Percentiles rank a stretch among this genome's conserved stretches.
These are phyloP conservation scores for Durotheca rogersii DNA, from an alignment of 495 filamentous ascomycete genomes.

Conservation along the genomic window DNA sequence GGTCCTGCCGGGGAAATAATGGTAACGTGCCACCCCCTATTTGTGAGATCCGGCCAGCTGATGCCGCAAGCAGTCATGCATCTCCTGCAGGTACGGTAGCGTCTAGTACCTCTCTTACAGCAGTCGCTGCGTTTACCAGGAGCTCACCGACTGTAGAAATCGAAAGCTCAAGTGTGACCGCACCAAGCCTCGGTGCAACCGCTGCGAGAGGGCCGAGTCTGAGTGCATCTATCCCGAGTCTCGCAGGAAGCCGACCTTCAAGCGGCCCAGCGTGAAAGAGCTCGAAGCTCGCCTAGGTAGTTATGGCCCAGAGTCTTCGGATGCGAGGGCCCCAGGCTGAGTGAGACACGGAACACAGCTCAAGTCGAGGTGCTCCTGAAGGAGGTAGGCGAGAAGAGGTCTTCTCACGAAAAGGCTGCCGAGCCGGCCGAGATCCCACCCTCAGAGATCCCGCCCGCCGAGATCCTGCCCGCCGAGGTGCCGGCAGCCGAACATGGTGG, in stretches of 20 bases:
- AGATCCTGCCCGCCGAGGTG: conserved; percentile 8
- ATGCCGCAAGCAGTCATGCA: conserved; percentile 27
- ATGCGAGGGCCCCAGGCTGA: conserved; percentile 3
- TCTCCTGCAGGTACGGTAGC: conserved; percentile 50
- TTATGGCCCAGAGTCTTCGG: neutral
- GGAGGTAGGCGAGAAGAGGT: conserved; percentile 30
- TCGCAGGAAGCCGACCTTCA: conserved; percentile 83
- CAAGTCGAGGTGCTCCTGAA: conserved; percentile 51
- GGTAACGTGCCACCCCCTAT: conserved; percentile 19
- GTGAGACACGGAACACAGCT: conserved; percentile 32
- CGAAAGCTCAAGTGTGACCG: conserved; percentile 69
- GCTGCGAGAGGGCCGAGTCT: conserved; percentile 67
- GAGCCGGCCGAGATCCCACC: conserved; percentile 5
- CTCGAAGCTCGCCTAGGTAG: conserved; percentile 78
- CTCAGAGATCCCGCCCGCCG: conserved; percentile 9
- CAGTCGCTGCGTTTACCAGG: neutral
- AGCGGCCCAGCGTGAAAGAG: conserved; percentile 82
- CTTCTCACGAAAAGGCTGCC: neutral
- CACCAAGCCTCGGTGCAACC: conserved; percentile 67
- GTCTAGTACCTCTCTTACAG: neutral
- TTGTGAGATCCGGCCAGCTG: conserved; percentile 9
- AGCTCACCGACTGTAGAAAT: conserved; percentile 53
- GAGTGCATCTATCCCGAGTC: conserved; percentile 83
- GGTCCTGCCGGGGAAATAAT: conserved; percentile 26
- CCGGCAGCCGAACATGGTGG: conserved; percentile 22